Evolutionary conservation across 2,329 filamentous ascomycete genomes (phyloP).

Genomic region (Pseudodiploospora longispora): DNA sequence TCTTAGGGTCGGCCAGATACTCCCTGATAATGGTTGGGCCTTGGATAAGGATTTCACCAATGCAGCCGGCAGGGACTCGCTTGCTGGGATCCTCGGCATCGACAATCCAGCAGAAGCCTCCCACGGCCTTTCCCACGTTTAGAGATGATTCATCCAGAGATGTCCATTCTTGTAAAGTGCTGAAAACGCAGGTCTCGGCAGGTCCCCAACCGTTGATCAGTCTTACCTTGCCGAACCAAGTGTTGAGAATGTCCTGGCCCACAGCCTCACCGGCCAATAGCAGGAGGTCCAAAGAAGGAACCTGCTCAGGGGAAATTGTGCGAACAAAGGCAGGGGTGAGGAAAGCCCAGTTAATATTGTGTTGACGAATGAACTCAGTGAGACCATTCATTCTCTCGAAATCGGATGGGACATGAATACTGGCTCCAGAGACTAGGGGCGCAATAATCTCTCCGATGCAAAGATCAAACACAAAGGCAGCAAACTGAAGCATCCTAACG

Average conservation of each 20-base stretch:
- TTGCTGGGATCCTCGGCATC: slow-evolving; percentile 28
- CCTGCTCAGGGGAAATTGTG: background rate
- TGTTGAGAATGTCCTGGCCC: slow-evolving; percentile 25
- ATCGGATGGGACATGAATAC: slow-evolving; percentile 8
- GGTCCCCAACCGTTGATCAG: slow-evolving; percentile 13
- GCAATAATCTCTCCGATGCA: no score
- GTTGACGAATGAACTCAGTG: background rate
- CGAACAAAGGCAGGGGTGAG: slow-evolving; percentile 4
- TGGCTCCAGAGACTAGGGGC: slow-evolving; percentile 3
- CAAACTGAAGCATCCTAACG: no score
- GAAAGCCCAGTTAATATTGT: background rate
- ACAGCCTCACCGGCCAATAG: slow-evolving; percentile 18
- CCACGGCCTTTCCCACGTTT: slow-evolving; percentile 6
- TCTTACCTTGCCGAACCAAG: slow-evolving; percentile 8
- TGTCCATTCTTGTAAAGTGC: slow-evolving; percentile 26
- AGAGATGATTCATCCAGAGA: slow-evolving; percentile 12
- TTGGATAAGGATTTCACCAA: slow-evolving; percentile 37
- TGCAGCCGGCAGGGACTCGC: slow-evolving; percentile 30
- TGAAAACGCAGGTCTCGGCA: slow-evolving; percentile 5
- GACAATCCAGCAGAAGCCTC: slow-evolving; percentile 31
- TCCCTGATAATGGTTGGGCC: slow-evolving; percentile 45
- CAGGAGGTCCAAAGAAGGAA: slow-evolving; percentile 14
- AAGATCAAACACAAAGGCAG: no score
- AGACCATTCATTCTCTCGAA: slow-evolving; percentile 3
- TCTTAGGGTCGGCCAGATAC: slow-evolving; percentile 43